A percentile compares a stretch with the other conserved stretches of the same genome.
Conservation (phyloP, 116 monocot genomes). For the Cymodocea nodosa region DNA sequence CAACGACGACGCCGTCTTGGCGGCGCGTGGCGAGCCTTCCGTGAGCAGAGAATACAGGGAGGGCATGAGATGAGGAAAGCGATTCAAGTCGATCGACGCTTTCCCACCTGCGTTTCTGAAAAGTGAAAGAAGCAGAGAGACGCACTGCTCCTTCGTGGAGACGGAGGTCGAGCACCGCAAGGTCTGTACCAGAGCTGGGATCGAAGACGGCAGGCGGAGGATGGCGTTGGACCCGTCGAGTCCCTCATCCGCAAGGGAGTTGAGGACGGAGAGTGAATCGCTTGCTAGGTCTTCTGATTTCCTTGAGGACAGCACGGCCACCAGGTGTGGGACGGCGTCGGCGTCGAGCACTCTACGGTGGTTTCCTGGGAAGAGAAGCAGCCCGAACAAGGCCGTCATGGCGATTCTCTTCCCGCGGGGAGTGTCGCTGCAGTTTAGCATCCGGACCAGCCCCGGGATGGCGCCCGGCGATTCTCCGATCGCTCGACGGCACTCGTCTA, state of each 20-base stretch:
- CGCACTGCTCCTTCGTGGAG: conserved; percentile 44
- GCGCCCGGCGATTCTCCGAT: conserved; percentile 55
- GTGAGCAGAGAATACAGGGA: conserved; percentile 37
- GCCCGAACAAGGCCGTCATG: conserved; percentile 31
- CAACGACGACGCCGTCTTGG: conserved; percentile 53
- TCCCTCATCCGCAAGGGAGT: conserved; percentile 39
- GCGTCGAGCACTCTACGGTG: conserved; percentile 32
- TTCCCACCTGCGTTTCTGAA: conserved; percentile 40
- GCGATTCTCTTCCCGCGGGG: conserved; percentile 60
- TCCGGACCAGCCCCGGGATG: conserved; percentile 36
- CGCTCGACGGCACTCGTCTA: conserved; percentile 31
- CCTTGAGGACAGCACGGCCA: conserved; percentile 21
- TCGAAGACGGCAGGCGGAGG: conserved; percentile 9
- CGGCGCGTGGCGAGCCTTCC: conserved; percentile 37
- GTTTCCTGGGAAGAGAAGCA: conserved; percentile 33
- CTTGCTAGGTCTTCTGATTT: conserved; percentile 41
- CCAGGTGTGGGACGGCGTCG: conserved; percentile 22
- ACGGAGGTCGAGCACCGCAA: conserved; percentile 25
- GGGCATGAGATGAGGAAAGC: conserved; percentile 40
- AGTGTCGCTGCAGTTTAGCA: conserved; percentile 39
- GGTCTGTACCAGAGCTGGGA: conserved; percentile 27
- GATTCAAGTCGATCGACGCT: conserved; percentile 22
- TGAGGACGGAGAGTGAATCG: conserved; percentile 43
- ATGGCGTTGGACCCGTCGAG: conserved; percentile 39
- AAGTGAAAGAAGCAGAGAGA: conserved; percentile 39